Evolutionary conservation across 331 rosid species (phyloP).

Genomic region (Rhamnella rubrinervis): DNA sequence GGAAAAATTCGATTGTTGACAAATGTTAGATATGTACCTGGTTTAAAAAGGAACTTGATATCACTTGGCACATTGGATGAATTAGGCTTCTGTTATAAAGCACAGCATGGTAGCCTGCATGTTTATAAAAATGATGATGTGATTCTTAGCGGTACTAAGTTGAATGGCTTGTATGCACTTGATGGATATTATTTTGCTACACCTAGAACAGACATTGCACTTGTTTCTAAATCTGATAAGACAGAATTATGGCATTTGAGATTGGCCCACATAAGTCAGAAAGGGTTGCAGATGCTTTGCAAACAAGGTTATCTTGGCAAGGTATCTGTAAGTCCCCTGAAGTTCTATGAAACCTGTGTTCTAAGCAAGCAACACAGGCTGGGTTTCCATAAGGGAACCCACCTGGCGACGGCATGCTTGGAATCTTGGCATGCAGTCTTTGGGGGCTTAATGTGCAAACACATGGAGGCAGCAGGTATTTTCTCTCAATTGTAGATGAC

Average conservation of each 20-base stretch:
- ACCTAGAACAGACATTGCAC: neutral
- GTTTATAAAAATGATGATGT: neutral
- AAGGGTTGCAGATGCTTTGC: neutral
- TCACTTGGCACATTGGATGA: neutral
- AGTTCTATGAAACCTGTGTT: neutral
- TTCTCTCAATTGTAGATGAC: neutral
- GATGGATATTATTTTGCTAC: neutral
- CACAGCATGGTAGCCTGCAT: neutral
- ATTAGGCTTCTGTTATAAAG: neutral
- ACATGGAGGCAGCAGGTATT: neutral
- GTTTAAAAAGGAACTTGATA: neutral
- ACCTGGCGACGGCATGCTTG: no score
- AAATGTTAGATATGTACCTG: neutral
- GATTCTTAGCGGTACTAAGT: neutral
- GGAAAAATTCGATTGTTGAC: neutral
- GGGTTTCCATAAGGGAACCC: neutral
- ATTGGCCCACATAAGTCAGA: neutral
- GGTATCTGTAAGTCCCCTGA: no score
- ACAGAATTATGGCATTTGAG: neutral
- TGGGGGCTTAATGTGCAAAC: neutral
- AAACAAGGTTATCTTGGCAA: neutral
- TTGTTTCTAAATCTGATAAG: neutral
- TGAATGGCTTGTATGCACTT: neutral
- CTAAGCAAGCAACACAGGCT: no score
- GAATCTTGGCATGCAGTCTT: neutral